Evolutionary conservation across 192 early-diverging fungal species (phyloP).

Genomic region (Phycomyces blakesleeanus): DNA sequence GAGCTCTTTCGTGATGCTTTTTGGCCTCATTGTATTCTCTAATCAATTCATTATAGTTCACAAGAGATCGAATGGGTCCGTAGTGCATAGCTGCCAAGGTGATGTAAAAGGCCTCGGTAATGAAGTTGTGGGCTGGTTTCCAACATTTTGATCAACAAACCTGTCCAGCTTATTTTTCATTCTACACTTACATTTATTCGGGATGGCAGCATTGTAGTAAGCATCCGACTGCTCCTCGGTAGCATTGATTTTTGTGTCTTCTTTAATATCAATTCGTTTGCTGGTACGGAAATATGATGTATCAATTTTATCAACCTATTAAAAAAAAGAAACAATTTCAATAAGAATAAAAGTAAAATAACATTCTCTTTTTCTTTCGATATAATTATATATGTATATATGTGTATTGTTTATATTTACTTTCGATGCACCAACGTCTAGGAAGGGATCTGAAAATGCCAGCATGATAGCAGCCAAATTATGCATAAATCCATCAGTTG

Average conservation of each 20-base stretch:
- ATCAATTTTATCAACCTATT: conserved; percentile 74
- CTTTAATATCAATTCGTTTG: conserved; percentile 55
- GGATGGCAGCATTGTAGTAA: conserved; percentile 38
- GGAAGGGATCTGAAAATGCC: conserved; percentile 79
- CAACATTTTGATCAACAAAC: background rate
- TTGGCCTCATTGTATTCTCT: conserved; percentile 68
- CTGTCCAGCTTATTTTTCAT: background rate
- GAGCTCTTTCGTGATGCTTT: conserved; percentile 41
- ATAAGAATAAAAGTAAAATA: background rate
- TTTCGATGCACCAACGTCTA: conserved; percentile 71
- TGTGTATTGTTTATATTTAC: conserved; percentile 32
- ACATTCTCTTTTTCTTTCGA: background rate
- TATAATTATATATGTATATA: background rate
- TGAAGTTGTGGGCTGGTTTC: conserved; percentile 66
- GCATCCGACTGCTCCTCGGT: conserved; percentile 63
- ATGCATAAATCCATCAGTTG: conserved; percentile 83
- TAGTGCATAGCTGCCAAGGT: conserved; percentile 76
- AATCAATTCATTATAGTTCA: conserved; percentile 61
- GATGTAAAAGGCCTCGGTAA: conserved; percentile 86
- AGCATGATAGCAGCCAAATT: conserved; percentile 68
- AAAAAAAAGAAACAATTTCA: too few relatives aligned
- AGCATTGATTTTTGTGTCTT: conserved; percentile 79
- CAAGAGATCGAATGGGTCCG: conserved; percentile 69
- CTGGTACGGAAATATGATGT: conserved; percentile 62
- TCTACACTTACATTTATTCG: conserved; percentile 9